These are phyloP conservation scores for Eucalyptus polyanthemos DNA, from an alignment of 345 rosid genomes.

Conservation along the genomic window DNA sequence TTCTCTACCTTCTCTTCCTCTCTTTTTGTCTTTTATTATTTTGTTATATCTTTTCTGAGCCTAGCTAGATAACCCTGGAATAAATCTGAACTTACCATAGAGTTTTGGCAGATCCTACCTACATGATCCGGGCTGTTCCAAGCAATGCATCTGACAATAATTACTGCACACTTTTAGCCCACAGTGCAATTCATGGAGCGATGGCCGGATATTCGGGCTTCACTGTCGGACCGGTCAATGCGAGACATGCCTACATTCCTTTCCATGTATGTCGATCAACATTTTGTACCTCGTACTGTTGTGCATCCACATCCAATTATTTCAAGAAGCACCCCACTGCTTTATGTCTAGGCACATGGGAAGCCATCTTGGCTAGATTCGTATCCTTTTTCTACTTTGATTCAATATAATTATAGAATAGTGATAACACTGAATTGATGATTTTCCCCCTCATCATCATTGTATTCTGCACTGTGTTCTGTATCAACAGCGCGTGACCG, in stretches of 20 bases:
- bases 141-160: conserved; percentile 86
- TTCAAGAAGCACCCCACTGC: neutral
- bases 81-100: neutral
- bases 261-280: conserved; percentile 20
- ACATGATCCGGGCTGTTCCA: conserved; percentile 88
- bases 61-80: neutral
- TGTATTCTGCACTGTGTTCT: neutral
- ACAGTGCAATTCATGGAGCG: conserved; percentile 82
- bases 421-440: neutral
- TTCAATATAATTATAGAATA: neutral
- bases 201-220: conserved; percentile 95
- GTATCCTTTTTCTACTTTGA: neutral
- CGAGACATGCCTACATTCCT: conserved; percentile 76
- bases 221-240: conserved; percentile 64
- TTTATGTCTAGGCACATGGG: neutral
- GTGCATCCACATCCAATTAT: neutral
- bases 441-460: neutral
- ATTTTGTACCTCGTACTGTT: neutral
- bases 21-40: neutral
- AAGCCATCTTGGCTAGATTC: neutral
- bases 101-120: conserved; percentile 66
- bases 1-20: neutral
- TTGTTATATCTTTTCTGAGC: neutral
- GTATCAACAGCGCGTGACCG: conserved; percentile 42
- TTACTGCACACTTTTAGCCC: conserved; percentile 86